A percentile compares a stretch with the other conserved stretches of the same genome.
phyloP scores from a whole-genome alignment of 2,329 filamentous ascomycete genomes.

The Penicillium digitatum region DNA sequence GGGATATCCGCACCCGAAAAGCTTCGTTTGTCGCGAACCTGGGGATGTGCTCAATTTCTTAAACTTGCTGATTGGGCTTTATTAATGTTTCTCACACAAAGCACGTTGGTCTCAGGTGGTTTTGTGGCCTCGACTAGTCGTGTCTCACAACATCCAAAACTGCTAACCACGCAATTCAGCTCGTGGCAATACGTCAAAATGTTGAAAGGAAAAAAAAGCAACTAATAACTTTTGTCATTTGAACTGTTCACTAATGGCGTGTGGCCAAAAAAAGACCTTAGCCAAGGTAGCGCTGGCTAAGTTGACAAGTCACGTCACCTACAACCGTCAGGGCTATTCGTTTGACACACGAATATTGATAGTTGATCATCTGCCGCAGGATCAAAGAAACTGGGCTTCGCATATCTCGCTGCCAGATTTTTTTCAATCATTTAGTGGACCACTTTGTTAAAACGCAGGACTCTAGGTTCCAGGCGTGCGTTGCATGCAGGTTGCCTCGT shows the following conservation, averaged over 20 bases:
- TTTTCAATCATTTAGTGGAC: not conserved
- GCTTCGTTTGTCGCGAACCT: not conserved
- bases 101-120: not conserved
- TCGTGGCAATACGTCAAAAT: not conserved
- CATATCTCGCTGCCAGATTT: not conserved
- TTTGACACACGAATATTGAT: not conserved
- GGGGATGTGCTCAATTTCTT: not conserved
- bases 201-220: not conserved
- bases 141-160: not conserved
- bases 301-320: not conserved
- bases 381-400: not conserved
- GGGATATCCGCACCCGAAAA: not conserved
- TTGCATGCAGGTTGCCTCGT: not conserved
- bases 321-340: not conserved
- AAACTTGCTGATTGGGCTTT: not conserved
- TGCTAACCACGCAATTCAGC: not conserved
- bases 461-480: not conserved
- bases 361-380: not conserved
- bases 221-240: not conserved
- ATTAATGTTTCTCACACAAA: not conserved
- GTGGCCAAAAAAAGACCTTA: not conserved
- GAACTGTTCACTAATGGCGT: not conserved
- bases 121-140: not conserved
- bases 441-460: not conserved
- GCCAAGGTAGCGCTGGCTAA: not conserved